Conservation (phyloP, 306 rosid genomes). For the Cucumis cinereus region DNA sequence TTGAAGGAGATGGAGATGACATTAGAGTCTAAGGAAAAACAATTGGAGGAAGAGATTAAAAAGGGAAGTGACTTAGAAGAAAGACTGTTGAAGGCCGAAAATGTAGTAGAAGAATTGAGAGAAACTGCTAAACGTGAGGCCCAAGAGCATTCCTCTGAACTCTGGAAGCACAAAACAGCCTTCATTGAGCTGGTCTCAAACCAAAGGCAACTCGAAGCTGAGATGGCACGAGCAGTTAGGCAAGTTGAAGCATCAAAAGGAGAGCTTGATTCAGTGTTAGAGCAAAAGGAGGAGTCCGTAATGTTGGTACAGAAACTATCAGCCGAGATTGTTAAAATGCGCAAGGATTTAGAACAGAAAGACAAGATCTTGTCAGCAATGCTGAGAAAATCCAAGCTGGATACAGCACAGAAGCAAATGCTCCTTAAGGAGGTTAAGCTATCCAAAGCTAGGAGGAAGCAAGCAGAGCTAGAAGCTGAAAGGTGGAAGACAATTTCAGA, state of each 20-base stretch:
- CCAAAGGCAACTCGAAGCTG: constrained; percentile 85
- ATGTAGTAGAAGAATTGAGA: constrained; percentile 45
- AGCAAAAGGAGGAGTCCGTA: constrained; percentile 75
- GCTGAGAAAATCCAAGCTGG: constrained; percentile 82
- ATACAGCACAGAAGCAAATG: constrained; percentile 71
- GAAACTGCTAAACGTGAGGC: constrained; percentile 41
- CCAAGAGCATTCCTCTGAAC: constrained; percentile 70
- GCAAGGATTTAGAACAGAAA: constrained; percentile 82
- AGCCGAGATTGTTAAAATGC: constrained; percentile 50
- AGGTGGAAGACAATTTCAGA: constrained; percentile 73
- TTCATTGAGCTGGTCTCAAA: constrained; percentile 81
- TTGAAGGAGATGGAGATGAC: constrained; percentile 44
- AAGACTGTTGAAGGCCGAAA: constrained; percentile 38
- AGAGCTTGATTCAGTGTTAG: constrained; percentile 42
- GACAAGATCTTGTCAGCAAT: constrained; percentile 88
- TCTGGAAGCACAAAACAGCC: constrained; percentile 85
- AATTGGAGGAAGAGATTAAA: constrained; percentile 38
- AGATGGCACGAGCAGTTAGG: constrained; percentile 46
- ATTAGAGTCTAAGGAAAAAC: constrained; percentile 44
- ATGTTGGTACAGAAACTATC: constrained; percentile 60
- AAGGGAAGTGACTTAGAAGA: constrained; percentile 54
- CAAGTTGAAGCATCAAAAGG: constrained; percentile 57
- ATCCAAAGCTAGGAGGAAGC: constrained; percentile 79
- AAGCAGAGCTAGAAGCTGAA: constrained; percentile 74
- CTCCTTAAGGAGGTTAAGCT: constrained; percentile 69